Base-by-base conservation (phyloP, 1,139 yeast species). In the Nakaseomyces sp. region DNA sequence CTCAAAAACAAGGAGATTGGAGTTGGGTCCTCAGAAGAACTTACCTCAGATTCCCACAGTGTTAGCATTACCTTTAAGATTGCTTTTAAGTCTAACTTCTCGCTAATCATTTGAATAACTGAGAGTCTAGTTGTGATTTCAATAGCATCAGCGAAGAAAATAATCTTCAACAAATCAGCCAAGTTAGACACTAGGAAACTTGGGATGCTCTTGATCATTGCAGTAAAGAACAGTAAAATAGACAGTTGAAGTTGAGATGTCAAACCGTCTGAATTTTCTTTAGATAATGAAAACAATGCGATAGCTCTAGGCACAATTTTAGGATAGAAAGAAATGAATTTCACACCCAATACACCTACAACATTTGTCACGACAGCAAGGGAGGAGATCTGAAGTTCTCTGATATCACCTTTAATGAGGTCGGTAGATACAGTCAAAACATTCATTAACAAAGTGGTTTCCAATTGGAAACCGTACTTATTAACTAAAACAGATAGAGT, bases 121-220 rank as follows among this genome's bases (percentile, higher is more conserved):
- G 81, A 75, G 15, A 81, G 68, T 58, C 94, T 75, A 35, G 85
- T 72, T 5, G 74, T 66, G 38, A 71, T 72, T 13, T 78, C 75
- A 43, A 84, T 81, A 38, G 69, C 69, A 42, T 72, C 70, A 42
- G 87, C 77, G 38, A 69, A 66, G 51, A 87, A 74, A 18, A 82
- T 66, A 10, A 80, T 69, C 44, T 70, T 66, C 47, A 87, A 65
- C 42, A 86, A 73, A 43, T 78, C 77, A 45, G 73, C 74, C 54
- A 88, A 68, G 51, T 79, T 79, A 7, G 93, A 77, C 17, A 77
- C 70, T 68, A 91, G 75, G 61, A 91, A 91, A 12, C 87, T 81
- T 32, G 98, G 97, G 53, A 93, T 80, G 56, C 86, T 79, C 64
- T 82, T 86, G 42, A 89, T 69, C 57, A 87, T 72, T 40, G 89